phyloP scores from a whole-genome alignment of 139 green algal species.

The Coccomyxa sp. region DNA sequence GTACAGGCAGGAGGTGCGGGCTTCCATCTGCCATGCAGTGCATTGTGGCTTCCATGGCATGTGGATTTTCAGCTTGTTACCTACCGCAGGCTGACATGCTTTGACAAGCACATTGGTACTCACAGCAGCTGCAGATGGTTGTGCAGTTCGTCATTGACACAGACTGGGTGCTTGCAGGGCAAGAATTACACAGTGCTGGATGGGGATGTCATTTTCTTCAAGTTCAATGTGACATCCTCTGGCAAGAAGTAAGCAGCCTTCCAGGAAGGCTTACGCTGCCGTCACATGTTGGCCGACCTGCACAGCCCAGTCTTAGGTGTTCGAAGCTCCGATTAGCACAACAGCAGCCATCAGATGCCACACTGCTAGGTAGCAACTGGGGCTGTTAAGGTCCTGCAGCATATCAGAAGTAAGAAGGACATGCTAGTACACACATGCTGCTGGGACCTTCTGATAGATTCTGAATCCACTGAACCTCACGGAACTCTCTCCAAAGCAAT shows the following conservation, averaged over 20 bases:
- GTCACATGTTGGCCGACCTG: no score
- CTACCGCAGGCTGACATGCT: background rate
- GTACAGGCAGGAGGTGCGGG: conserved; percentile 80
- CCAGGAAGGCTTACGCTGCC: no score
- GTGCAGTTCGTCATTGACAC: background rate
- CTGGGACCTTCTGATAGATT: no score
- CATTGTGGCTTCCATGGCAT: background rate
- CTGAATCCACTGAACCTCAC: no score
- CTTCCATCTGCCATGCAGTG: background rate
- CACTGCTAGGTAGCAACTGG: no score
- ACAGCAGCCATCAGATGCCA: no score
- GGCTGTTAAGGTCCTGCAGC: no score
- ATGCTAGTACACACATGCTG: no score
- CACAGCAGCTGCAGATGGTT: background rate
- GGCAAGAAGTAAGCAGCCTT: conserved; percentile 32
- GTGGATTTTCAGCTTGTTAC: background rate
- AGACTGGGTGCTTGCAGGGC: conserved; percentile 29
- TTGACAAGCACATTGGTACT: background rate
- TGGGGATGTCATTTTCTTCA: conserved; percentile 95
- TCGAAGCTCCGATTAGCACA: no score
- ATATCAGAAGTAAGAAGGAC: no score
- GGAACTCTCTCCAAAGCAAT: no score
- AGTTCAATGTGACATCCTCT: conserved; percentile 65
- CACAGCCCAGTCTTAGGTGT: no score
- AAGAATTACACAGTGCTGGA: conserved; percentile 93